Base-by-base conservation (phyloP, 495 filamentous ascomycete species). In the Penicillium daleae region DNA sequence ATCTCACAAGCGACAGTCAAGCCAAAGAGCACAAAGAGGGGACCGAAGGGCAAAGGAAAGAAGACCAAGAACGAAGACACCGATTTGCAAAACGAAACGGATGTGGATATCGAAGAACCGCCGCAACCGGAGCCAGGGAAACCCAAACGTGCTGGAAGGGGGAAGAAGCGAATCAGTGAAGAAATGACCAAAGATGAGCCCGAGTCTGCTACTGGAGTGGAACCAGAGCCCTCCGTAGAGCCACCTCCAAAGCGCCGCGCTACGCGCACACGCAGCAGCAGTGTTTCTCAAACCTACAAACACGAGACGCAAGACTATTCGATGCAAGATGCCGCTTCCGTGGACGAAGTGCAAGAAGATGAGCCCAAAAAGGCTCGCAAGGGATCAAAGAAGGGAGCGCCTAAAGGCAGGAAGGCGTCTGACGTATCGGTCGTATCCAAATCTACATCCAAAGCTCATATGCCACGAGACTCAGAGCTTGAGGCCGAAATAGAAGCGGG, bases 401-500 rank as follows among this genome's bases (percentile, higher is more conserved):
- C 82, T 13, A 79, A 76, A 1, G 64, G 74, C 29, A 81, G 85
- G 40, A 89, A 86, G 59, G 79, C 66, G 2, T 89, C 89, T 2
- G 74, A 74, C 27, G 68, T 74, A n/a, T 85, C 84, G 8, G 66
- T 78, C n/a, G 69, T 82, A 60, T 66, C 79, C 54, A 76, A 81
- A 66, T 44, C 74, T 4, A 60, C 71, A 39, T 64, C 78, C 22
- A 78, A 74, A 57, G 63, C 74, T 22, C 71, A 67, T 32, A 56
- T 79, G 1, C 81, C 81, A 5, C 79, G 82, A 51, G 87, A 93
- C 56, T 85, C 87, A 3, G 89, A 90, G 56, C 80, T 92, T 33
- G 87, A 92, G n/a, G 82, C 84, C 26, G 86, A 83, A 32, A 77
- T 92, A 3, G 84, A 88, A 64, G 86, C 86, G 21, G 90, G 90